Conservation (phyloP, 148 eudicot species). For the Linanthus parryae region DNA sequence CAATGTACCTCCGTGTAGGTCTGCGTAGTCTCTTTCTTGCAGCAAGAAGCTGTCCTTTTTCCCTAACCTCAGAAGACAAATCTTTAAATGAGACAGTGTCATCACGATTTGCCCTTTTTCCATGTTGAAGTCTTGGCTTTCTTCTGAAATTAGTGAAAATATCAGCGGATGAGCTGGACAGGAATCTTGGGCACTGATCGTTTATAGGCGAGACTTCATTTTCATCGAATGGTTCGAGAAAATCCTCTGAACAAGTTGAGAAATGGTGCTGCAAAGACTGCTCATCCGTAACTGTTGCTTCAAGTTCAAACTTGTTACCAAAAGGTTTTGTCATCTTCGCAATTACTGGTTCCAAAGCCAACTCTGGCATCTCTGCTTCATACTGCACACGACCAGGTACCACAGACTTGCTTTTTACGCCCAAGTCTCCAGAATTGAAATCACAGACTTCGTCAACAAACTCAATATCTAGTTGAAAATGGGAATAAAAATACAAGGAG, state of each 20-base stretch:
- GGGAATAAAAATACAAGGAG: neutral
- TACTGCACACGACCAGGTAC: neutral
- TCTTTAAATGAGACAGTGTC: constrained; percentile 8
- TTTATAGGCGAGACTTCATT: constrained; percentile 5
- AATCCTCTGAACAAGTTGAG: constrained; percentile 12
- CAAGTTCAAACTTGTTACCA: constrained; percentile 12
- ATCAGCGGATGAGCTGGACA: neutral
- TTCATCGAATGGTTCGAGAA: constrained; percentile 8
- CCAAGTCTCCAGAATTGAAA: constrained; percentile 4
- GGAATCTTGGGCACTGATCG: constrained; percentile 6
- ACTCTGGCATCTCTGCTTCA: constrained; percentile 5
- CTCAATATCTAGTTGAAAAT: constrained; percentile 18
- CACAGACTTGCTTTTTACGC: constrained; percentile 3
- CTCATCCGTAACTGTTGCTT: constrained; percentile 11
- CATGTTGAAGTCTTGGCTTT: constrained; percentile 18
- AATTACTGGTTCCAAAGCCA: constrained; percentile 4
- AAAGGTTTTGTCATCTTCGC: constrained; percentile 13
- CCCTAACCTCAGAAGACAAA: constrained; percentile 9
- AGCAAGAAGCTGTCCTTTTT: neutral
- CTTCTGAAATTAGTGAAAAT: constrained; percentile 13
- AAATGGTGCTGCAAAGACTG: constrained; percentile 15
- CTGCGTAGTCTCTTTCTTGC: constrained; percentile 17
- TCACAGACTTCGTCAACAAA: constrained; percentile 12
- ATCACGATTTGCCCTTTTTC: constrained; percentile 10
- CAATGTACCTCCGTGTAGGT: constrained; percentile 15